These are phyloP conservation scores for Tricharina praecox DNA, from an alignment of 495 filamentous ascomycete species.

Conservation along the genomic window DNA sequence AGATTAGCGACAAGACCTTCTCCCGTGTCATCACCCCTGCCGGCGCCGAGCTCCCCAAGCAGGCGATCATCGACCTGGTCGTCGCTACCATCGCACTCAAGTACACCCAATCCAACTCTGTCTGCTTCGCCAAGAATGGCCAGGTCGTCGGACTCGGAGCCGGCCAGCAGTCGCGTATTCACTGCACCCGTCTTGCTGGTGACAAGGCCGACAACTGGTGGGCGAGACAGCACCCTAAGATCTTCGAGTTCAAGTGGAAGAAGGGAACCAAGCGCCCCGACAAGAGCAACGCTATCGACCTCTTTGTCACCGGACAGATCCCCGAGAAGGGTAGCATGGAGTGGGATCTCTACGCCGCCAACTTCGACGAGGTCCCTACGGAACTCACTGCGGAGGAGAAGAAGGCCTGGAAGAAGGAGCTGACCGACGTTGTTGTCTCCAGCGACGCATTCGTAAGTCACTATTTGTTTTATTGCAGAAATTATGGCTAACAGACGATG, in stretches of 20 bases:
- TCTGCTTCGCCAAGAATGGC: constrained; percentile 91
- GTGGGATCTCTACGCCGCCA: constrained; percentile 65
- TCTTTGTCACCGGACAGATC: constrained; percentile 78
- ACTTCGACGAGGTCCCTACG: constrained; percentile 80
- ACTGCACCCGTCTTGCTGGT: constrained; percentile 94
- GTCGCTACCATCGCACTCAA: constrained; percentile 94
- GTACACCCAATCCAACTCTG: constrained; percentile 96
- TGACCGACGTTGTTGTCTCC: constrained; percentile 67
- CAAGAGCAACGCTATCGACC: constrained; percentile 94
- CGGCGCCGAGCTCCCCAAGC: constrained; percentile 50
- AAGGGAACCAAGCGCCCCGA: constrained; percentile 88
- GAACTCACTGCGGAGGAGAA: constrained; percentile 73
- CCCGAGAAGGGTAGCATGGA: constrained; percentile 57
- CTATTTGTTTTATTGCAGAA: too few relatives aligned
- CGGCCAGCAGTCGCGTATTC: constrained; percentile 91
- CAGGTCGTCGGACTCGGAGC: constrained; percentile 90
- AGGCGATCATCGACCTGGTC: constrained; percentile 73
- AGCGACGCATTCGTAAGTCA: constrained; percentile 86
- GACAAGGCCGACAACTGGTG: constrained; percentile 99
- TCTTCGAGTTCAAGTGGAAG: constrained; percentile 83
- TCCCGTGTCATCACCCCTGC: constrained; percentile 63
- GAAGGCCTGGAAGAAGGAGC: constrained; percentile 60
- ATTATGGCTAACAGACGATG: constrained; percentile 1
- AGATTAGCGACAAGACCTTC: constrained; percentile 74
- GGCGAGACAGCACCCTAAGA: constrained; percentile 86